Evolutionary conservation across 1,284 basidiomycete species (phyloP).

Genomic region (Heimioporus retisporus): DNA sequence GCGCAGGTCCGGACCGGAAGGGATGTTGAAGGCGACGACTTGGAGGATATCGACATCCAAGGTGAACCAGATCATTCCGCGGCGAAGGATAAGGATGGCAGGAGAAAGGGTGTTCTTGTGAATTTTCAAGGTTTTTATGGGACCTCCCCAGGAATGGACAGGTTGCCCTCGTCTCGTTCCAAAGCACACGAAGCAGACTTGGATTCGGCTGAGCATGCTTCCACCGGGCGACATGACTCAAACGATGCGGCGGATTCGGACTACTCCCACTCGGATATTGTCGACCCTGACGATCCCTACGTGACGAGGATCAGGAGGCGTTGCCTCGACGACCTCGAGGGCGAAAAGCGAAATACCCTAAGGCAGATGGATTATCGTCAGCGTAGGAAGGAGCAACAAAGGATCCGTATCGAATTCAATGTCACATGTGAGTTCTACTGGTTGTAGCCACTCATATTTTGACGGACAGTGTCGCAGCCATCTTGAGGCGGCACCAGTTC

Average conservation of each 20-base stretch:
- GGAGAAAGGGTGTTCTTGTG: conserved; percentile 48
- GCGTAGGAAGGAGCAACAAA: conserved; percentile 70
- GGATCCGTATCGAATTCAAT: conserved; percentile 76
- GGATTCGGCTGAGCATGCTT: conserved; percentile 13
- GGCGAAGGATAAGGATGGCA: conserved; percentile 37
- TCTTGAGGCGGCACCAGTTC: conserved; percentile 68
- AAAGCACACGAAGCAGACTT: conserved; percentile 27
- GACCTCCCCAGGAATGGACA: conserved; percentile 33
- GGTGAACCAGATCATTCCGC: conserved; percentile 23
- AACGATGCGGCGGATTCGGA: conserved; percentile 34
- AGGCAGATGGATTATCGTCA: conserved; percentile 73
- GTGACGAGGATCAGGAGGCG: conserved; percentile 56
- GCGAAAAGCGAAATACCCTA: conserved; percentile 65
- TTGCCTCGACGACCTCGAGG: conserved; percentile 65
- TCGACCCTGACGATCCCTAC: conserved; percentile 66
- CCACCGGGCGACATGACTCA: conserved; percentile 27
- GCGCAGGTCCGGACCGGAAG: conserved; percentile 21
- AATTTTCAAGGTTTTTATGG: conserved; percentile 68
- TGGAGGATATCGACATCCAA: conserved; percentile 16
- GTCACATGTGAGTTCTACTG: conserved; percentile 62
- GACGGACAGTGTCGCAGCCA: conserved; percentile 46
- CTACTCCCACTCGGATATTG: conserved; percentile 52
- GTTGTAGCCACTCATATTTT: conserved; percentile 2
- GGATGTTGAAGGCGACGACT: too few species aligned
- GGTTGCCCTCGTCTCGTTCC: conserved; percentile 42